Evolutionary conservation across 1,284 basidiomycete genomes (phyloP), one percentile per base, ranked within the genome.

Genomic region (Ustilago bromivora): DNA sequence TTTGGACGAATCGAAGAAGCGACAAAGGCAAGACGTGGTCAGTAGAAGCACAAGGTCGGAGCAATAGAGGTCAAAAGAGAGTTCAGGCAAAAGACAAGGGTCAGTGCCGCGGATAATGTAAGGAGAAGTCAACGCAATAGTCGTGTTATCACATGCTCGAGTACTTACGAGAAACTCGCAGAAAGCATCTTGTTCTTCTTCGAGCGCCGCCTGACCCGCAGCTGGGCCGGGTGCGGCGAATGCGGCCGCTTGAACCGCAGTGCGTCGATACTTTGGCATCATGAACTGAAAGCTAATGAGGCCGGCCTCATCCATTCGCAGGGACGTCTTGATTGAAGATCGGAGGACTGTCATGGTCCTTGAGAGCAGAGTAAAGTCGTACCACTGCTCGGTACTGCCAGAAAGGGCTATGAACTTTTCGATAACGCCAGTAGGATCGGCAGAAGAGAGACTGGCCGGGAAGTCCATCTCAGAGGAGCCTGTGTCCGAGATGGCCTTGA

Each of bases 261-360:
- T 31, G 15, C 66, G 70, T 58, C 73, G 71, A 53, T 76, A 73
- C 38, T 71, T 74, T 51, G 82, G 76, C 61, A 84, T 78, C 78
- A 82, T 79, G 55, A 82, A 84, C 49, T 84, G 82, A 28, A 80
- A 70, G 61, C 81, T 82, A 11, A 82, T 74, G 47, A 84, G 69
- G 5, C 81, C 82, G 1, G 67, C 63, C n/a, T 78, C 67, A 58
- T 84, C 82, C 61, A 70, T 78, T 15, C 82, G 70, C 4, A 84
- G 51, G 0, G 80, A 82, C 0, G 81, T 81, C 60, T 84, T 84
- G 57, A 79, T 60, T 2, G 81, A 82, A 9, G 71, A 67, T 10
- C 71, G 74, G 3, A 80, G 63, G 8, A 81, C 79, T 2, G 74
- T 69, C 52, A 80, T 72, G 59, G 79, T 80, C 13, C 73, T 66